A percentile compares a stretch with the other conserved stretches of the same genome.
These are phyloP conservation scores for Helotiales sp. DNA, from an alignment of 2,329 filamentous ascomycete species.

Conservation along the genomic window DNA sequence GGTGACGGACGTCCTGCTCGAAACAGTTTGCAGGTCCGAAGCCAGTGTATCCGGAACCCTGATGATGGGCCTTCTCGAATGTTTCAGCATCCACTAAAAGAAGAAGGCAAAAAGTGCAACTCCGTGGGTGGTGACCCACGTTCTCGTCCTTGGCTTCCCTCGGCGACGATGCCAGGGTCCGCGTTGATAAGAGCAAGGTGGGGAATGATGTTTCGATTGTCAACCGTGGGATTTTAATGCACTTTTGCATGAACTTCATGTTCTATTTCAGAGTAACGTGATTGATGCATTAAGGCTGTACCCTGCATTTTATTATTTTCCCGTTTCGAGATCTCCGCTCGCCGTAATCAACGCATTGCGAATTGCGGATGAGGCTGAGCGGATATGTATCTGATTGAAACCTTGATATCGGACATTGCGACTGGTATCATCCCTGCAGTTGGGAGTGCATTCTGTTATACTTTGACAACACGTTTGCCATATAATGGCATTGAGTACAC, in stretches of 20 bases:
- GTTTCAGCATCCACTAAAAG: slow-evolving; percentile 36
- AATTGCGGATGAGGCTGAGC: slow-evolving; percentile 12
- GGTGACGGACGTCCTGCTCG: slow-evolving; percentile 21
- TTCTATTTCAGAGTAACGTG: slow-evolving; percentile 25
- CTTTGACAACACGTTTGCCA: neutral
- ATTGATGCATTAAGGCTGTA: slow-evolving; percentile 29
- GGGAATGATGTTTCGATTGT: slow-evolving; percentile 25
- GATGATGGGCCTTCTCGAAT: slow-evolving; percentile 41
- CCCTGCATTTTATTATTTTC: slow-evolving; percentile 21
- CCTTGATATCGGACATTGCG: neutral
- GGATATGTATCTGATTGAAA: slow-evolving; percentile 22
- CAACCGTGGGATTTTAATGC: slow-evolving; percentile 11
- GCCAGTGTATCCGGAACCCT: slow-evolving; percentile 30
- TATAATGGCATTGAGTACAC: neutral
- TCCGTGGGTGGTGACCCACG: neutral
- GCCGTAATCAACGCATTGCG: slow-evolving; percentile 8
- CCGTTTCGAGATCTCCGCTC: slow-evolving; percentile 8
- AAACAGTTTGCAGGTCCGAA: slow-evolving; percentile 21
- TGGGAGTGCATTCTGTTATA: neutral
- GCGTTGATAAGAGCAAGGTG: slow-evolving; percentile 29
- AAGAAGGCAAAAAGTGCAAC: slow-evolving; percentile 31
- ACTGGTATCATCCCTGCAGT: slow-evolving; percentile 1
- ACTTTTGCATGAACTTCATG: slow-evolving; percentile 26
- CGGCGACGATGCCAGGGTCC: slow-evolving; percentile 27
- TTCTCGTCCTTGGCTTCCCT: neutral